Percentiles rank a stretch among this genome's conserved stretches.
phyloP scores from a whole-genome alignment of 2,329 filamentous ascomycete genomes.

The Zymoseptoria passerinii region DNA sequence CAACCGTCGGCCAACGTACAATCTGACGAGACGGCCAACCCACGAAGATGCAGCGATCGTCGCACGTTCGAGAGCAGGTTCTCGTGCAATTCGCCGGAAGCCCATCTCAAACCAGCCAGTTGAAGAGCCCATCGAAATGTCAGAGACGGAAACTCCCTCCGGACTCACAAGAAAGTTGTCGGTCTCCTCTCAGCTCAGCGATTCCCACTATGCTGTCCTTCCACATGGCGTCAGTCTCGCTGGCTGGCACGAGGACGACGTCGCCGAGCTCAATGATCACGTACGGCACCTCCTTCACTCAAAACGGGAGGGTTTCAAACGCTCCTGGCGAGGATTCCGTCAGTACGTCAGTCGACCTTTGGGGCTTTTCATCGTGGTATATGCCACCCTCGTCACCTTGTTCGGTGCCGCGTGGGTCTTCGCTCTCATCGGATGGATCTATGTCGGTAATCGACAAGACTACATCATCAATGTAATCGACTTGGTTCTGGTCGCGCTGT shows the following conservation, averaged over 20 bases:
- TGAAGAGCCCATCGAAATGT: background rate
- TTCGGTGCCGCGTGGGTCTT: constrained; percentile 84
- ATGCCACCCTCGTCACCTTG: constrained; percentile 71
- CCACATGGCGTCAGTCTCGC: constrained; percentile 65
- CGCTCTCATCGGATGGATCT: constrained; percentile 84
- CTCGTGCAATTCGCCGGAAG: constrained; percentile 9
- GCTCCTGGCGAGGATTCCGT: constrained; percentile 68
- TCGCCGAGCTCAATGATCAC: constrained; percentile 71
- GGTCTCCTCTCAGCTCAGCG: constrained; percentile 59
- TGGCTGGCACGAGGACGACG: constrained; percentile 67
- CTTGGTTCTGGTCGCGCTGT: constrained; percentile 52
- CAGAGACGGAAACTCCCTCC: background rate
- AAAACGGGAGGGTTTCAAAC: constrained; percentile 68
- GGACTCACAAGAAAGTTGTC: constrained; percentile 32
- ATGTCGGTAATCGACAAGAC: constrained; percentile 62
- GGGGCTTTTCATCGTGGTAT: constrained; percentile 75
- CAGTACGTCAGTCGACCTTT: constrained; percentile 68
- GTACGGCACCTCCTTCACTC: constrained; percentile 85
- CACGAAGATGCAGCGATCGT: constrained; percentile 16
- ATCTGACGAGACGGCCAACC: constrained; percentile 48
- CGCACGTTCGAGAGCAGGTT: constrained; percentile 16
- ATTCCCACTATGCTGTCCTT: constrained; percentile 68
- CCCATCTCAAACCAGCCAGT: background rate
- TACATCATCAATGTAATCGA: constrained; percentile 50
- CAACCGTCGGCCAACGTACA: constrained; percentile 73